Evolutionary conservation across 2,329 filamentous ascomycete species (phyloP).

Genomic region (Ceratocystis harringtonii): DNA sequence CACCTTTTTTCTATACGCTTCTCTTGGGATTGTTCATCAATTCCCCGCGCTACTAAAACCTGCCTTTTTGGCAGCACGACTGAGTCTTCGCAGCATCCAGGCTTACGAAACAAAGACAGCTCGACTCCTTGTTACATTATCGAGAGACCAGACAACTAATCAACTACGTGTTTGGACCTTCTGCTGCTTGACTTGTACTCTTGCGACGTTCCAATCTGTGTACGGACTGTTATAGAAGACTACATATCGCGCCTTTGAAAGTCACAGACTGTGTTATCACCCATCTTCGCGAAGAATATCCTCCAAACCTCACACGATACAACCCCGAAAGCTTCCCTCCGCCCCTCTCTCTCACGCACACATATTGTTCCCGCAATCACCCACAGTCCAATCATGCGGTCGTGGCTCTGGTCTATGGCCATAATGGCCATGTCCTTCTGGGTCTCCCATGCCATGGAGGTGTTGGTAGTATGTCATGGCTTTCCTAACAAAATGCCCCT

Average conservation of each 20-base stretch:
- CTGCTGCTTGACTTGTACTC: background rate
- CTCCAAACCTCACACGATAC: too few species aligned
- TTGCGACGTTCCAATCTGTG: background rate
- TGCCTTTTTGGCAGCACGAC: background rate
- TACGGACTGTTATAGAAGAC: too few species aligned
- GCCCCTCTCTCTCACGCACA: too few species aligned
- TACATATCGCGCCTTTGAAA: too few species aligned
- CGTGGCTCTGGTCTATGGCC: conserved; percentile 16
- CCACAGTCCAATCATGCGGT: conserved; percentile 8
- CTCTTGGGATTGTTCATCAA: background rate
- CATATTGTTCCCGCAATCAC: background rate
- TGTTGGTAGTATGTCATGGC: conserved; percentile 27
- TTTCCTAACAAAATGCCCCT: conserved; percentile 15
- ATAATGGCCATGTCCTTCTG: conserved; percentile 38
- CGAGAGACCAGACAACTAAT: background rate
- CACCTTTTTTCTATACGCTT: background rate
- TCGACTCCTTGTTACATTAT: background rate
- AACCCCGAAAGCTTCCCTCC: too few species aligned
- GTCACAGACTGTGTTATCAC: too few species aligned
- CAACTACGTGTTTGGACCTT: background rate
- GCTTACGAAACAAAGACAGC: background rate
- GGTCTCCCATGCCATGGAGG: conserved; percentile 42
- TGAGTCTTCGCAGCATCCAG: background rate
- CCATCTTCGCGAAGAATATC: too few species aligned
- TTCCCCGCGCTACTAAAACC: background rate